These are phyloP conservation scores for Lactarius quietus DNA, from an alignment of 768 basidiomycete genomes.

Conservation along the genomic window DNA sequence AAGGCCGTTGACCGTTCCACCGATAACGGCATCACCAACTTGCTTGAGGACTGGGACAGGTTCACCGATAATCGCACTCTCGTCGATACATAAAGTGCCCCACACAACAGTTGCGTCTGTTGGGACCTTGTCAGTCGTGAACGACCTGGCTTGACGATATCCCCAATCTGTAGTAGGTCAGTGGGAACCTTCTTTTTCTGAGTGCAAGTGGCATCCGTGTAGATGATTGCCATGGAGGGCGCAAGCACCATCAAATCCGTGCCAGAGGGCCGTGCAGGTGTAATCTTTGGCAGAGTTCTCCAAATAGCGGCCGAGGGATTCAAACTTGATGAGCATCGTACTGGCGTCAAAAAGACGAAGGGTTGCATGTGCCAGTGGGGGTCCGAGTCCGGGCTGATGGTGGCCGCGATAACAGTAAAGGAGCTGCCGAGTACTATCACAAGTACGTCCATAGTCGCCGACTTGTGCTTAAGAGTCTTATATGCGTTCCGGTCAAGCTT, in stretches of 20 bases:
- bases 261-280: conserved; percentile 91
- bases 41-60: too few species aligned
- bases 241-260: conserved; percentile 98
- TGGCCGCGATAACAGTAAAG: conserved; percentile 59
- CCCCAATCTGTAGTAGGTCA: too few species aligned
- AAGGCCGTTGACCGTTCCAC: too few species aligned
- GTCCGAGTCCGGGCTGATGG: conserved; percentile 58
- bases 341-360: conserved; percentile 97
- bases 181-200: too few species aligned
- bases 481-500: conserved; percentile 88
- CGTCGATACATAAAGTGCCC: conserved; percentile 87
- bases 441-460: conserved; percentile 97
- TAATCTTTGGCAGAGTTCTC: conserved; percentile 97
- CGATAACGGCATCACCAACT: too few species aligned
- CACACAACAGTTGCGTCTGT: conserved; percentile 89
- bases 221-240: too few species aligned
- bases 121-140: conserved; percentile 93
- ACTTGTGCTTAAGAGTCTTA: conserved; percentile 84
- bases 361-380: conserved; percentile 78
- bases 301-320: conserved; percentile 90
- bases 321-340: conserved; percentile 97
- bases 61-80: conserved; percentile 96
- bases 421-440: conserved; percentile 94
- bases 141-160: conserved; percentile 90
- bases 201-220: too few species aligned